phyloP scores from a whole-genome alignment of 345 rosid genomes.

The Viola odorata region DNA sequence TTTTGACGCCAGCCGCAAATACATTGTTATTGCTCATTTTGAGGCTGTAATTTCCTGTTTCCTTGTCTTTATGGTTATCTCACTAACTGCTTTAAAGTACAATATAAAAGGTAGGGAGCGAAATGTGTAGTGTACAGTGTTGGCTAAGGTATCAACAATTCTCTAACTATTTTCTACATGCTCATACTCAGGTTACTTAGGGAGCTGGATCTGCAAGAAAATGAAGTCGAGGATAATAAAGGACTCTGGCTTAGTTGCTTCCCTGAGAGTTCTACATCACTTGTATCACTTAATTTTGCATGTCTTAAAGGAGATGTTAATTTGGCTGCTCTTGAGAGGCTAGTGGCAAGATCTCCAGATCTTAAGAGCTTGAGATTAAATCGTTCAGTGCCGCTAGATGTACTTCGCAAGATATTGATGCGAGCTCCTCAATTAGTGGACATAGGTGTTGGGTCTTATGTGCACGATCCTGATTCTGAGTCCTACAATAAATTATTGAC shows the following conservation, averaged over 20 bases:
- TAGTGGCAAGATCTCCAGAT: constrained; percentile 83
- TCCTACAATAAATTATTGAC: constrained; percentile 38
- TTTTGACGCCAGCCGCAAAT: too few species aligned
- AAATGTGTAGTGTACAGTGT: background rate
- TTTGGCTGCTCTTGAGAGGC: constrained; percentile 70
- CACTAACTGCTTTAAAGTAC: too few species aligned
- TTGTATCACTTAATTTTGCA: constrained; percentile 76
- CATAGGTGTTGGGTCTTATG: constrained; percentile 84
- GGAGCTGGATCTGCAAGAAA: constrained; percentile 97
- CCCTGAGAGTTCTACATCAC: constrained; percentile 69
- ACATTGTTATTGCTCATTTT: too few species aligned
- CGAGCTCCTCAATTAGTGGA: constrained; percentile 70
- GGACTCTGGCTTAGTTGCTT: constrained; percentile 94
- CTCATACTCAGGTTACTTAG: constrained; percentile 52
- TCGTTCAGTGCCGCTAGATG: constrained; percentile 70
- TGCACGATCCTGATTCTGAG: constrained; percentile 59
- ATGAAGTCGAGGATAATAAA: constrained; percentile 87
- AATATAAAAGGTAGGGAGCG: background rate
- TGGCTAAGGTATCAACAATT: background rate
- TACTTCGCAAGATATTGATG: constrained; percentile 54
- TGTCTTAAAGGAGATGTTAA: constrained; percentile 89
- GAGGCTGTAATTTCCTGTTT: too few species aligned
- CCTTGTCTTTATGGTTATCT: too few species aligned
- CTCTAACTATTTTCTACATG: background rate
- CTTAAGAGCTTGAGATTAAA: constrained; percentile 79